Percentiles rank a stretch among this genome's conserved stretches.
Conservation (phyloP, 1,284 basidiomycete species). For the Ustilago crameri region DNA sequence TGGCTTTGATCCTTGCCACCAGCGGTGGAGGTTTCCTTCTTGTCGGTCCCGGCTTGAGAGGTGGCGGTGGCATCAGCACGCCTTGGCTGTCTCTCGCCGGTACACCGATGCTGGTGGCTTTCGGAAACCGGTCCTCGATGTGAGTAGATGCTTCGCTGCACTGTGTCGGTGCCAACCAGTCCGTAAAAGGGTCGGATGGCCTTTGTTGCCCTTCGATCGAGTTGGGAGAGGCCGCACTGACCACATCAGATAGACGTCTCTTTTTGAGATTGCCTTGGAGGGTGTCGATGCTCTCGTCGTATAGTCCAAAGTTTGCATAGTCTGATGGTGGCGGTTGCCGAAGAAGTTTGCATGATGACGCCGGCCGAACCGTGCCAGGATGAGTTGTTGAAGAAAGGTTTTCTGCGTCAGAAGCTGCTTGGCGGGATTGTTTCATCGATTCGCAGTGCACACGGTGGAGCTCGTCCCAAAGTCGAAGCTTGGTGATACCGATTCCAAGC, state of each 20-base stretch:
- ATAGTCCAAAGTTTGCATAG: too few species aligned
- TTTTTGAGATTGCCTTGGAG: neutral
- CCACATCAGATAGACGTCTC: neutral
- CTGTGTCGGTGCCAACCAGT: conserved; percentile 4
- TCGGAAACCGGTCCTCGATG: neutral
- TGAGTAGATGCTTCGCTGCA: neutral
- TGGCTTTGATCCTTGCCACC: conserved; percentile 22
- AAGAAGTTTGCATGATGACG: neutral
- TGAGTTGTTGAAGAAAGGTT: neutral
- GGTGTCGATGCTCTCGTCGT: neutral
- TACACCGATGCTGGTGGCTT: neutral
- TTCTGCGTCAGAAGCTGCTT: neutral
- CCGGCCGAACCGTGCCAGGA: neutral
- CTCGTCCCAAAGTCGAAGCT: conserved; percentile 43
- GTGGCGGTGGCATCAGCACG: conserved; percentile 17
- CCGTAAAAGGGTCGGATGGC: neutral
- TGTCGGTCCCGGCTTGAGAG: conserved; percentile 24
- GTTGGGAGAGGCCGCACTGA: too few species aligned
- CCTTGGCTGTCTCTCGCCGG: conserved; percentile 11
- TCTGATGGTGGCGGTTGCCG: too few species aligned
- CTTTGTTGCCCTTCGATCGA: neutral
- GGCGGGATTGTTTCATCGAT: neutral
- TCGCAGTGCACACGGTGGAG: conserved; percentile 26
- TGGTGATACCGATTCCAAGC: conserved; percentile 38
- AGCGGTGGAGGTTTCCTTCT: conserved; percentile 26